Evolutionary conservation across 2,329 filamentous ascomycete genomes (phyloP), one percentile per base, ranked within the genome.

Genomic region (Basipetospora chlamydospora): DNA sequence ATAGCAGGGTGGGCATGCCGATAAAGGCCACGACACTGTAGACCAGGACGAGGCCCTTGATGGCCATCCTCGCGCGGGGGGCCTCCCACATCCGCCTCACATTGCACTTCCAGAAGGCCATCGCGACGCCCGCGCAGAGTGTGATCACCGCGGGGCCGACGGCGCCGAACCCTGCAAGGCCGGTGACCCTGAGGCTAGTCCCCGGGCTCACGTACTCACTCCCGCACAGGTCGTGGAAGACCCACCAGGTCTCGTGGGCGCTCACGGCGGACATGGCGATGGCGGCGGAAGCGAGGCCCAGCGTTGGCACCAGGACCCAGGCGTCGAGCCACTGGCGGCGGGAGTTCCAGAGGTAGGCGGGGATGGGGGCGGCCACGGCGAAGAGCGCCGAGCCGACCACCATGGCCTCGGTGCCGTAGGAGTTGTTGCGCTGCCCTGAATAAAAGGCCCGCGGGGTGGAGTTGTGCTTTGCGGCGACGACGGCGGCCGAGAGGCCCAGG

Each of bases 301-400:
- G 29, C 12, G 34, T 28, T 10, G 29, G 6, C 12, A 23, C 26
- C 25, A 28, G 25, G 25, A 28, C 16, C 6, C 26, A 18, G 4
- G 25, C 34, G 18, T 36, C 26, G 26, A 28, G 17, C 34, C 34
- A 36, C 15, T 36, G 34, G 25, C 34, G 26, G 12, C 34, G 34
- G 11, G 34, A 36, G 26, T 17, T 18, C 34, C 34, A 36, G 3
- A 36, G 34, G 17, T 29, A 36, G 4, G 34, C 26, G 11, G 34
- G 34, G 15, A 36, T 17, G 26, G 34, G 21, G 34, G 34, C 34
- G 34, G 34, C 34, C 26, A 36, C 26, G 26, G 34, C 20, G 26
- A 29, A 36, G 34, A 21, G 21, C 16, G 18, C 26, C 10, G 15
- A 11, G 26, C 28, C 34, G n/a, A 20, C 18, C 12, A 36, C 15